Conservation (phyloP, 83 land plant genomes). For the Diphasiastrum complanatum region DNA sequence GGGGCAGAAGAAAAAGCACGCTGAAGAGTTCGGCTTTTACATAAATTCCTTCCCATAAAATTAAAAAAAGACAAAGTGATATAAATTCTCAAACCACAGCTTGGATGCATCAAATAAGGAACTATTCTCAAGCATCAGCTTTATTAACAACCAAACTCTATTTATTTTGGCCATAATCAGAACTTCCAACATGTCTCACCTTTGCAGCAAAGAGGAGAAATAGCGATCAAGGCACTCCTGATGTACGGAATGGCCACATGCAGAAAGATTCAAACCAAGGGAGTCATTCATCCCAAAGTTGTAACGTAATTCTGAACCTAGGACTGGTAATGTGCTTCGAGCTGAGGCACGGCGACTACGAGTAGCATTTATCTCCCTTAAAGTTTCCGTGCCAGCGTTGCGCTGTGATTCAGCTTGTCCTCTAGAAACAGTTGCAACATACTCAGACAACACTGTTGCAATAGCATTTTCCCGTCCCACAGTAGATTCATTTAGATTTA, state of each 20-base stretch:
- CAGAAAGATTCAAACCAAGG: constrained; percentile 81
- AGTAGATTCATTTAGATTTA: constrained; percentile 14
- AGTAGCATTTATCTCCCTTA: constrained; percentile 12
- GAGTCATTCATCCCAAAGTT: constrained; percentile 53
- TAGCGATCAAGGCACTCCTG: constrained; percentile 83
- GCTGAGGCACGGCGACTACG: constrained; percentile 10
- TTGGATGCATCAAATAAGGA: no score
- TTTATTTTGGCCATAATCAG: no score
- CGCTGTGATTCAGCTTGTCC: constrained; percentile 4
- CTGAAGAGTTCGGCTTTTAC: no score
- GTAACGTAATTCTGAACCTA: constrained; percentile 17
- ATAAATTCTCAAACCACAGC: no score
- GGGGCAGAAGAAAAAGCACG: no score
- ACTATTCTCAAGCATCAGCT: no score
- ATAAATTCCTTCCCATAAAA: no score
- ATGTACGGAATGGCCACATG: constrained; percentile 98
- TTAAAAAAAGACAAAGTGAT: no score
- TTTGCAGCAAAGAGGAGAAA: constrained; percentile 65
- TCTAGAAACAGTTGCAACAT: constrained; percentile 40
- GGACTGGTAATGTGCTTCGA: constrained; percentile 3
- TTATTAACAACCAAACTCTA: no score
- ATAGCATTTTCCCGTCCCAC: constrained; percentile 14
- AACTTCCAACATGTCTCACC: constrained; percentile 34
- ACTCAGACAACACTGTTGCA: constrained; percentile 33
- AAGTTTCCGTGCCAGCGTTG: constrained; percentile 17